Conservation (phyloP, 2,329 filamentous ascomycete genomes). For the Zelopaecilomyces penicillatus region DNA sequence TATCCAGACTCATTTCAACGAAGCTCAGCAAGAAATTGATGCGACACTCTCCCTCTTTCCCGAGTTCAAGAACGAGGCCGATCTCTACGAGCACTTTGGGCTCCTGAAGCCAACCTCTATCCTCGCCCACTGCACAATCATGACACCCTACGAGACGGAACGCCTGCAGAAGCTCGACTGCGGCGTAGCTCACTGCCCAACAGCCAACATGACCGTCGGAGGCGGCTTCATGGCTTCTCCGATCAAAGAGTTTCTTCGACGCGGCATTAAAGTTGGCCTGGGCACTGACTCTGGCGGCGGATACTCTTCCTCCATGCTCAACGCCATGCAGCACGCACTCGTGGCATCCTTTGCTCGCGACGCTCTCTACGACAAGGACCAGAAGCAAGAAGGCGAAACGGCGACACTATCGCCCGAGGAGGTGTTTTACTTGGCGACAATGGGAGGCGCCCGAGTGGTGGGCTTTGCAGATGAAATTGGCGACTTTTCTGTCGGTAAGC, state of each 20-base stretch:
- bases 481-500: constrained; percentile 49
- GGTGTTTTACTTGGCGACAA: constrained; percentile 51
- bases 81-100: constrained; percentile 48
- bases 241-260: constrained; percentile 46
- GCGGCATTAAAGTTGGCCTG: constrained; percentile 56
- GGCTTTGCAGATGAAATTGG: constrained; percentile 45
- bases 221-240: constrained; percentile 56
- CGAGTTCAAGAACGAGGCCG: constrained; percentile 45
- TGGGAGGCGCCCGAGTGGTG: constrained; percentile 53
- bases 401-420: constrained; percentile 39
- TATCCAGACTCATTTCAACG: constrained; percentile 62
- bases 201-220: constrained; percentile 54
- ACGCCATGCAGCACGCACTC: constrained; percentile 50
- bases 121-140: constrained; percentile 58
- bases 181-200: constrained; percentile 56
- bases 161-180: constrained; percentile 39
- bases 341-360: constrained; percentile 44
- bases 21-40: constrained; percentile 51
- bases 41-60: constrained; percentile 49
- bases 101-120: constrained; percentile 49
- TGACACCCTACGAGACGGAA: constrained; percentile 47
- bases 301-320: constrained; percentile 51
- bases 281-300: constrained; percentile 59
- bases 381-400: constrained; percentile 22
- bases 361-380: constrained; percentile 25